Conservation (phyloP, 1,284 basidiomycete genomes). For the Hymenochaete sp. region DNA sequence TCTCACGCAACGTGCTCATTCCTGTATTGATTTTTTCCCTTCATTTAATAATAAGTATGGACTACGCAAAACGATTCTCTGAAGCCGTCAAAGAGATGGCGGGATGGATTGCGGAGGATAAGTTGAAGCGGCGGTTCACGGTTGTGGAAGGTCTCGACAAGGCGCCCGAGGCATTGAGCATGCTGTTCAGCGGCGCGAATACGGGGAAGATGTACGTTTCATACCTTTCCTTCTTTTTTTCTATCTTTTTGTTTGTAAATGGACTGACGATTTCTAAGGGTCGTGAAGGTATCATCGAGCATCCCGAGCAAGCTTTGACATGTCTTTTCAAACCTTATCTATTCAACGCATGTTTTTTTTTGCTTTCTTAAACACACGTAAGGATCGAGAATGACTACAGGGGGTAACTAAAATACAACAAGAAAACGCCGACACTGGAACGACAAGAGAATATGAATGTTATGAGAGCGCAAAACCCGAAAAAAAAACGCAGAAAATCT, state of each 20-base stretch:
- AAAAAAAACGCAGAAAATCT: no score
- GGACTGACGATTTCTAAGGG: background rate
- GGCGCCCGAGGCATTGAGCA: conserved; percentile 56
- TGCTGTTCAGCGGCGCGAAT: conserved; percentile 76
- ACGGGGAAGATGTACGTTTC: conserved; percentile 70
- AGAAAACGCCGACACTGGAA: no score
- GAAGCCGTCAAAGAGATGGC: conserved; percentile 48
- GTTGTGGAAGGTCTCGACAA: conserved; percentile 67
- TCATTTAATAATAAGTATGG: conserved; percentile 37
- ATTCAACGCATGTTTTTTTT: background rate
- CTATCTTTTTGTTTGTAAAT: background rate
- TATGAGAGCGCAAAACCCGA: no score
- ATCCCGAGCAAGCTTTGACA: conserved; percentile 5
- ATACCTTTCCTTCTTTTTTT: no score
- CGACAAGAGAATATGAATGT: conserved; percentile 1
- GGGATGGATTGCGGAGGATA: conserved; percentile 53
- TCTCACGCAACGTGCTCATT: background rate
- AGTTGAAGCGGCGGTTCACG: conserved; percentile 76
- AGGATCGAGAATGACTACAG: background rate
- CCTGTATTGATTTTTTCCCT: conserved; percentile 8
- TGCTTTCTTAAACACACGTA: background rate
- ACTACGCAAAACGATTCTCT: conserved; percentile 52
- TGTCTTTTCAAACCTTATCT: no score
- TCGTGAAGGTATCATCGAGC: conserved; percentile 5
- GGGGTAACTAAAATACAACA: background rate